These are phyloP conservation scores for Fusarium mangiferae DNA, from an alignment of 2,329 filamentous ascomycete genomes.

Conservation along the genomic window DNA sequence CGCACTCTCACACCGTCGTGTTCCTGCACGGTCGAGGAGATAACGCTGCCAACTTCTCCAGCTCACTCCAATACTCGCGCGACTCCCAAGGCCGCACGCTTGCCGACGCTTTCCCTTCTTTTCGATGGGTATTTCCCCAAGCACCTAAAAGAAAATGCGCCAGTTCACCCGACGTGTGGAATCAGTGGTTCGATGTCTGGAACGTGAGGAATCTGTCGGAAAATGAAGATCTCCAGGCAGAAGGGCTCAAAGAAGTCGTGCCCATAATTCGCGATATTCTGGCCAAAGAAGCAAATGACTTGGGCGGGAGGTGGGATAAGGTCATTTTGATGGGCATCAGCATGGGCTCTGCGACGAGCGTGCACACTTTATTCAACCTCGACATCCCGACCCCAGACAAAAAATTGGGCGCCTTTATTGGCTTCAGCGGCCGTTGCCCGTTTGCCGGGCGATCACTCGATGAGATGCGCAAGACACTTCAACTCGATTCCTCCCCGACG, in stretches of 20 bases:
- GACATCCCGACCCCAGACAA: conserved; percentile 26
- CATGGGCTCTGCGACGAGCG: conserved; percentile 56
- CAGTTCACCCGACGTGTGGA: conserved; percentile 35
- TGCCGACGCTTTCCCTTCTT: conserved; percentile 53
- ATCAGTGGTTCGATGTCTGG: conserved; percentile 65
- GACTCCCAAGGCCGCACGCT: conserved; percentile 50
- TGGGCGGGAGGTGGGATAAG: conserved; percentile 52
- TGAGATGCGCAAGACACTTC: conserved; percentile 38
- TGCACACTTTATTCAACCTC: conserved; percentile 52
- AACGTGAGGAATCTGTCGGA: conserved; percentile 53
- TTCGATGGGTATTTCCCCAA: conserved; percentile 62
- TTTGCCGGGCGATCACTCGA: conserved; percentile 48
- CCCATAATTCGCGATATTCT: conserved; percentile 48
- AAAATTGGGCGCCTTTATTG: conserved; percentile 50
- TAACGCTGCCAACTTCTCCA: conserved; percentile 48
- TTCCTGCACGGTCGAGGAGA: conserved; percentile 60
- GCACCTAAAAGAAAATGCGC: conserved; percentile 49
- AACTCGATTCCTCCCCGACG: not conserved
- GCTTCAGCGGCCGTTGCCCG: conserved; percentile 51
- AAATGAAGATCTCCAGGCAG: conserved; percentile 55
- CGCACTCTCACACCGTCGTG: conserved; percentile 55
- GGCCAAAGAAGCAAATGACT: conserved; percentile 46
- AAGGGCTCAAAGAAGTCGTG: conserved; percentile 55
- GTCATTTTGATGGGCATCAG: conserved; percentile 59
- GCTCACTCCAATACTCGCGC: conserved; percentile 44